phyloP scores from a whole-genome alignment of 306 rosid species.

The Pueraria montana region DNA sequence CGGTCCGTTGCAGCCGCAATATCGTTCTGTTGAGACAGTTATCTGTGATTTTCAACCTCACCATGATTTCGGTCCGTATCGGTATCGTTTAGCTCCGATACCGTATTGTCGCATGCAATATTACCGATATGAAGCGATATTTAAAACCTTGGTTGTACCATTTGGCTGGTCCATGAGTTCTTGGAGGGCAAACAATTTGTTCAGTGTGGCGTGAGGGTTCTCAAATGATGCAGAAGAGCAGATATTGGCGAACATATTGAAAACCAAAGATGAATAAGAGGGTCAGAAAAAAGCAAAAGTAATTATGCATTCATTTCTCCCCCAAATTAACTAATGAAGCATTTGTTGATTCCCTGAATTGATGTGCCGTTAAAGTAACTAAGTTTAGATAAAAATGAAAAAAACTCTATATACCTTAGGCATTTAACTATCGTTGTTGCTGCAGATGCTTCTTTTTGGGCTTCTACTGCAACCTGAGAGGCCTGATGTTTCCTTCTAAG shows the following conservation, averaged over 20 bases:
- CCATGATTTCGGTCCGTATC: too few relatives aligned
- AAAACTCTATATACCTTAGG: conserved; percentile 65
- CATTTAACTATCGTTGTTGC: conserved; percentile 81
- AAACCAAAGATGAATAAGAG: conserved; percentile 34
- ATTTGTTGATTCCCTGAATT: conserved; percentile 7
- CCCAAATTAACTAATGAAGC: not conserved
- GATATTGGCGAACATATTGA: conserved; percentile 75
- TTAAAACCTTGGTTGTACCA: conserved; percentile 66
- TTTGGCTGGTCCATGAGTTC: conserved; percentile 74
- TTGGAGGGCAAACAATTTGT: conserved; percentile 77
- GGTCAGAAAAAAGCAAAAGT: not conserved
- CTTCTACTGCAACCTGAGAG: conserved; percentile 80
- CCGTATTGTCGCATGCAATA: too few relatives aligned
- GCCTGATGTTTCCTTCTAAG: conserved; percentile 86
- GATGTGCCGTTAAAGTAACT: conserved; percentile 5
- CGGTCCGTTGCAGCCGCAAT: too few relatives aligned
- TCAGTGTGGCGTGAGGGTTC: conserved; percentile 75
- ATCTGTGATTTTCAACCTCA: too few relatives aligned
- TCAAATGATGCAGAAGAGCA: conserved; percentile 75
- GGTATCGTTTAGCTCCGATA: too few relatives aligned
- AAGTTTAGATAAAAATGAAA: conserved; percentile 24
- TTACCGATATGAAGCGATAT: too few relatives aligned
- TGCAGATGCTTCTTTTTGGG: conserved; percentile 84
- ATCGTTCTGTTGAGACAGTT: too few relatives aligned
- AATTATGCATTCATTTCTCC: not conserved